A percentile compares a stretch with the other conserved stretches of the same genome.
Evolutionary conservation across 257 asterid species (phyloP).

Genomic region (Eustoma russellianum): DNA sequence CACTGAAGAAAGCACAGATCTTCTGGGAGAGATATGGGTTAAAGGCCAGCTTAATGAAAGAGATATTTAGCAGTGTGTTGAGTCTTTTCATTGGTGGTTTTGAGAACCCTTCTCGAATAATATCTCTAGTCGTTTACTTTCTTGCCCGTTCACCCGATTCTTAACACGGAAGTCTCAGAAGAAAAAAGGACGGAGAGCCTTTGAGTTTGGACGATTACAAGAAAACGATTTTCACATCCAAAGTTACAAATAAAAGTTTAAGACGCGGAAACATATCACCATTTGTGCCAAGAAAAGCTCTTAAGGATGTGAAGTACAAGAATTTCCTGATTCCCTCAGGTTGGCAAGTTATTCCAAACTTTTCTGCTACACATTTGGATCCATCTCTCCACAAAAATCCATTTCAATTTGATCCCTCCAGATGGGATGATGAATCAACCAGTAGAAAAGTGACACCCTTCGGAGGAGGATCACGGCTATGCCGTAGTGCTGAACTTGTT

Average conservation of each 20-base stretch:
- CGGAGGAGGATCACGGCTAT: constrained; percentile 26
- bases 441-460: constrained; percentile 25
- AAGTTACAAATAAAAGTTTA: constrained; percentile 61
- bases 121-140: constrained; percentile 55
- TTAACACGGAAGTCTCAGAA: constrained; percentile 37
- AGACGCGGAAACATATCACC: constrained; percentile 84
- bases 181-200: constrained; percentile 32
- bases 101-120: constrained; percentile 77
- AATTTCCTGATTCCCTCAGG: constrained; percentile 67
- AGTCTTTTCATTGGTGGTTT: constrained; percentile 74
- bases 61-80: constrained; percentile 47
- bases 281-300: constrained; percentile 58
- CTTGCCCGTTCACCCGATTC: constrained; percentile 40
- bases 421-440: constrained; percentile 53
- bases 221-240: constrained; percentile 59
- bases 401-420: constrained; percentile 47
- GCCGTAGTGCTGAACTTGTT: constrained; percentile 60
- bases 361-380: constrained; percentile 56
- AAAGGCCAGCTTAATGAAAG: constrained; percentile 35
- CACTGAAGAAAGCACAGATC: constrained; percentile 20
- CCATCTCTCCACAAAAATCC: constrained; percentile 54
- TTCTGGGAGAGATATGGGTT: constrained; percentile 32
- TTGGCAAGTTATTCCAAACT: constrained; percentile 70
- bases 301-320: constrained; percentile 57
- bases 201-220: constrained; percentile 68